A percentile compares a stretch with the other conserved stretches of the same genome.
phyloP scores from a whole-genome alignment of 305 asterid species.

The Fraxinus velutina region DNA sequence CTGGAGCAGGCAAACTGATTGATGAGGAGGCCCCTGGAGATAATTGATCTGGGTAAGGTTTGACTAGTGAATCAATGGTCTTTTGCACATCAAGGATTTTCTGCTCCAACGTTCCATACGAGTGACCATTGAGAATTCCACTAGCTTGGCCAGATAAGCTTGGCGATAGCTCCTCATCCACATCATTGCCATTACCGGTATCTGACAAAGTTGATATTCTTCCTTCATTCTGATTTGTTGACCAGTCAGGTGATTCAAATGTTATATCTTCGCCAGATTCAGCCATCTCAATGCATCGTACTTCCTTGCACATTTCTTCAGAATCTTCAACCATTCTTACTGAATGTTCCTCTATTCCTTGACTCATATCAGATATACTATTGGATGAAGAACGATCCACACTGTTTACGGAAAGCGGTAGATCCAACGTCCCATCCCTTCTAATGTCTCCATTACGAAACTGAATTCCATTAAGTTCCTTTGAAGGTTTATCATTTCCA shows the following conservation, averaged over 20 bases:
- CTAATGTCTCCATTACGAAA: slow-evolving; percentile 32
- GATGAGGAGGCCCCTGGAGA: slow-evolving; percentile 40
- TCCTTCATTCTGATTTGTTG: slow-evolving; percentile 36
- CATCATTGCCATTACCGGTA: slow-evolving; percentile 25
- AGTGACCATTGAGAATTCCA: slow-evolving; percentile 30
- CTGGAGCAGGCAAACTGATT: slow-evolving; percentile 35
- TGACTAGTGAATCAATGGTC: slow-evolving; percentile 38
- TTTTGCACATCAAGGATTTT: slow-evolving; percentile 39
- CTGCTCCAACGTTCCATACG: slow-evolving; percentile 40
- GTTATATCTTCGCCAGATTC: slow-evolving; percentile 33
- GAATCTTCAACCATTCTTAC: slow-evolving; percentile 44
- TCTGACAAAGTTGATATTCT: slow-evolving; percentile 27
- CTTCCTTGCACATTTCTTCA: slow-evolving; percentile 69
- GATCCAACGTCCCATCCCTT: slow-evolving; percentile 33
- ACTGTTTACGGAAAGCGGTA: slow-evolving; percentile 30
- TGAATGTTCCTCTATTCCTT: slow-evolving; percentile 21
- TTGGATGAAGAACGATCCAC: slow-evolving; percentile 38
- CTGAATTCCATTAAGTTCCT: slow-evolving; percentile 25
- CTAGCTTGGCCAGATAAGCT: slow-evolving; percentile 37
- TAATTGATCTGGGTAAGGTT: slow-evolving; percentile 39
- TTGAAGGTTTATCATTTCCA: slow-evolving; percentile 28
- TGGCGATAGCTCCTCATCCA: slow-evolving; percentile 31
- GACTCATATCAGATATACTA: slow-evolving; percentile 31
- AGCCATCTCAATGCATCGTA: slow-evolving; percentile 59
- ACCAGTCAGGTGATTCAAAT: slow-evolving; percentile 29